These are phyloP conservation scores for Datisca glomerata DNA, from an alignment of 306 rosid species.

Conservation along the genomic window DNA sequence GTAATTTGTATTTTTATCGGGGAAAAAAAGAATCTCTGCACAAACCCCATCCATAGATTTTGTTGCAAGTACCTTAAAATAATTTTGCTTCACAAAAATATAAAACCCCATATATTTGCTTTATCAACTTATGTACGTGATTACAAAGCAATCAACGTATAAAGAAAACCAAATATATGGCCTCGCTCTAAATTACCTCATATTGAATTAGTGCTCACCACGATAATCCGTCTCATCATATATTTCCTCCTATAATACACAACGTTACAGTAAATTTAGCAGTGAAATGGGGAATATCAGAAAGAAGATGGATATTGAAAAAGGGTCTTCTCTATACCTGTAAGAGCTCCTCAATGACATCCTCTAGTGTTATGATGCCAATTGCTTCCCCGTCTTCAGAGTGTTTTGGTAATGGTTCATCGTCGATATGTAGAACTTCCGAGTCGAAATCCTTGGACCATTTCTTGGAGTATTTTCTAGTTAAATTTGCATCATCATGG, in stretches of 20 bases:
- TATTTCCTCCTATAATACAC: conserved; percentile 19
- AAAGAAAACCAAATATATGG: too few species aligned
- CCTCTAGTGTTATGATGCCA: conserved; percentile 68
- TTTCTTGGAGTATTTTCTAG: conserved; percentile 32
- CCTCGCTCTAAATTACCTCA: too few species aligned
- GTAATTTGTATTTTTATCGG: too few species aligned
- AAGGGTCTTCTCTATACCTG: conserved; percentile 5
- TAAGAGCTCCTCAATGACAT: conserved; percentile 63
- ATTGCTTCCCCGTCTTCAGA: conserved; percentile 58
- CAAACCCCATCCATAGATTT: too few species aligned
- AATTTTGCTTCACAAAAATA: too few species aligned
- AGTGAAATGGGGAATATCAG: background rate
- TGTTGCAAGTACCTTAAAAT: too few species aligned
- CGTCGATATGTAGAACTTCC: conserved; percentile 47
- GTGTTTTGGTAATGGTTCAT: conserved; percentile 37
- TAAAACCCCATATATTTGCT: too few species aligned
- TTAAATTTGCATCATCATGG: conserved; percentile 19
- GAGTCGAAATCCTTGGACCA: conserved; percentile 53
- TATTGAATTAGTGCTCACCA: conserved; percentile 1
- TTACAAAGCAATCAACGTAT: too few species aligned
- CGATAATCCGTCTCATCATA: conserved; percentile 24
- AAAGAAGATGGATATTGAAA: background rate
- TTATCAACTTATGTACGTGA: too few species aligned
- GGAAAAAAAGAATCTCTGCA: too few species aligned
- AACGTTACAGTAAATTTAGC: background rate